Base-by-base conservation (phyloP, 164 flowering plant species). In the Dillenia suffruticosa region DNA sequence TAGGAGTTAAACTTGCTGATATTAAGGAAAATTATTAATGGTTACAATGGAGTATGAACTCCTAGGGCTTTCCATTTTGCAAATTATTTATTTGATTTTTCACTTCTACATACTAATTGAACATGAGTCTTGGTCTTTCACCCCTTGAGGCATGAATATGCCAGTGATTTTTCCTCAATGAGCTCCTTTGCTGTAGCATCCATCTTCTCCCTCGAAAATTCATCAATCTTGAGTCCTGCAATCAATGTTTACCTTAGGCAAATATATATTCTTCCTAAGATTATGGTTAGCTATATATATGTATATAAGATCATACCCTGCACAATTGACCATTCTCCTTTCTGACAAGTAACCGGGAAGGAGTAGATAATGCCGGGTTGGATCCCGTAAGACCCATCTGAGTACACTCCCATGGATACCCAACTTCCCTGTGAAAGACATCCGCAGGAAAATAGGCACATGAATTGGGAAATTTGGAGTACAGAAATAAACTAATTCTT, bases 381-480 rank as follows among this genome's bases (percentile, higher is more conserved):
- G 17, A 90, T 77, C 11, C 84, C 86, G 58, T 90, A 93, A 49
- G 97, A 93, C 0, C 98, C 98, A 77, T 90, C 96, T 57, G 97
- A 87, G 69, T 66, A 85, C 14, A 90, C 94, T 62, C 97, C 97
- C 98, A 93, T 90, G 10, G 97, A 93, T 12, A 87, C 92, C 93
- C 92, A 90, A 43, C 82, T 80, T 26, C 90, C 96, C 93, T 90
- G 76, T n/a, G 8, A 51, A 69, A 53, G 12, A 51, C n/a, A 19
- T 26, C 32, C 32, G 32, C 8, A 66, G 43, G 17, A n/a, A n/a
- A 51, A 56, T 10, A 40, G 56, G 24, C 12, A 63, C 19, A 49
- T 2, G 9, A 17, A 13, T 47, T 15, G n/a, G 22, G 61, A 12
- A 9, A 19, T 58, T 15, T 9, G 2, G 14, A 10, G 43, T 8